Evolutionary conservation across 2,329 filamentous ascomycete genomes (phyloP), one percentile per base, ranked within the genome.

Genomic region (Fusarium bulbicola): DNA sequence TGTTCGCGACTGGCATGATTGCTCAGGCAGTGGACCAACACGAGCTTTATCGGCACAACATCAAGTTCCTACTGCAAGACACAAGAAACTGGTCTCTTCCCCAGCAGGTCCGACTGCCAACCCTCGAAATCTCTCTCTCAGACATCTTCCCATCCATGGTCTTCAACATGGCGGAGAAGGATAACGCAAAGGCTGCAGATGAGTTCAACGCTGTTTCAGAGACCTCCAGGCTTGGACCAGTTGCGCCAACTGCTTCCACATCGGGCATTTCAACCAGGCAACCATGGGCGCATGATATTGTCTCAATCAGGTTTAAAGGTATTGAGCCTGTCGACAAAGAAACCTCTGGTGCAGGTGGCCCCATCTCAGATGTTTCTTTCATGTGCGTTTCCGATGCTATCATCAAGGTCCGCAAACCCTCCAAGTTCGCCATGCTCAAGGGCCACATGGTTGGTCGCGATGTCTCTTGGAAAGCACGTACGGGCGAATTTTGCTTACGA

Each of bases 401-500:
- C n/a, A 84, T 91, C 43, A 83, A 83, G 32, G 87, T 91, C 21
- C 82, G 83, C 15, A 86, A 88, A 64, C 86, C 84, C n/a, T 75
- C 82, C 11, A 88, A 87, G 66, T 90, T 91, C 75, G 82, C 82
- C 45, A 82, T 86, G n/a, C 84, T 92, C 16, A 85, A 85, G 72
- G 84, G 85, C 15, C 85, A 85, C 49, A 84, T 90, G 30, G 90
- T 92, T 54, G 72, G 72, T 73, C 84, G 84, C 7, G 89, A 92
- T 74, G 88, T 94, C 30, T 86, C 85, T 7, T 93, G 92, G 79
- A 87, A 89, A 71, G 80, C 85, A 6, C 81, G 82, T 28, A 86
- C 86, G 12, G 92, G 92, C 49, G 87, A 89, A 62, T 92, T 94
- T 79, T 86, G 86, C 21, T 83, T 94, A 59, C 85, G 87, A 13